Evolutionary conservation across 148 eudicot species (phyloP).

Genomic region (Amaranthus hypochondriacus): DNA sequence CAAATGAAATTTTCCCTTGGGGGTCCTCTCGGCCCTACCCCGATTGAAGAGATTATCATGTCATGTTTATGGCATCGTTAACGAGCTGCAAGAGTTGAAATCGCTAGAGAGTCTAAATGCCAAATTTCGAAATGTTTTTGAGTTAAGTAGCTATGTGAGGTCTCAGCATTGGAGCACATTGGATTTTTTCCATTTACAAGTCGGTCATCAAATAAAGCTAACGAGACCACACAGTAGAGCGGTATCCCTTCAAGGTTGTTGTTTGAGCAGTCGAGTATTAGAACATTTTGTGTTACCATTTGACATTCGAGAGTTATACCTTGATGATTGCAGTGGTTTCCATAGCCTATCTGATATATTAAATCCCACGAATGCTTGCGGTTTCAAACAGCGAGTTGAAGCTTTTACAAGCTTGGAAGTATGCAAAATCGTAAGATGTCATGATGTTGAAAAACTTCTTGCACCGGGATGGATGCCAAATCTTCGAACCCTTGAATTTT

Average conservation of each 20-base stretch:
- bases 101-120: slow-evolving; percentile 21
- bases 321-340: slow-evolving; percentile 12
- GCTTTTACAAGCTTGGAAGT: slow-evolving; percentile 10
- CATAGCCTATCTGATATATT: slow-evolving; percentile 11
- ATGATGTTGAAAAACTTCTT: slow-evolving; percentile 5
- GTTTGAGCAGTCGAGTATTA: neutral
- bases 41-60: slow-evolving; percentile 11
- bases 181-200: slow-evolving; percentile 15
- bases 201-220: neutral
- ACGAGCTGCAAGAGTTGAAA: slow-evolving; percentile 3
- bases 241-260: slow-evolving; percentile 12
- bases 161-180: slow-evolving; percentile 11
- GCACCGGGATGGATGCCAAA: neutral
- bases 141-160: slow-evolving; percentile 16
- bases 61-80: neutral
- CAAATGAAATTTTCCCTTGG: neutral
- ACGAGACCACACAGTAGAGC: neutral
- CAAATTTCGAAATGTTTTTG: neutral
- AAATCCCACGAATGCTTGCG: neutral
- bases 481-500: neutral
- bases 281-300: slow-evolving; percentile 10
- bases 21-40: neutral
- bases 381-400: neutral
- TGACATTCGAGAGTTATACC: slow-evolving; percentile 11
- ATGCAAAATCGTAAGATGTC: slow-evolving; percentile 8